Evolutionary conservation across 305 asterid genomes (phyloP).

Genomic region (Petunia hybrid): DNA sequence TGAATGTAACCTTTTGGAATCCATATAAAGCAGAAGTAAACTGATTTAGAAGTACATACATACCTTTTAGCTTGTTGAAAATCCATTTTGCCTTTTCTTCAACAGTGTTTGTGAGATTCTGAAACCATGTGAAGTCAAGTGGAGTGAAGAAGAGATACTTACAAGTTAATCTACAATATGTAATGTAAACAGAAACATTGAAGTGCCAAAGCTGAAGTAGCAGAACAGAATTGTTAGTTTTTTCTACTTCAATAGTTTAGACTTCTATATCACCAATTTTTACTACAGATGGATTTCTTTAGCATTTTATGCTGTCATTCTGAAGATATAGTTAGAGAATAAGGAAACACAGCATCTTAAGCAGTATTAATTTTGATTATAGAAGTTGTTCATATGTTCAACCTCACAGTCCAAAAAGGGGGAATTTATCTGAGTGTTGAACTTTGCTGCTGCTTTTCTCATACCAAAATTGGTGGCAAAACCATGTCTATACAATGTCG

Average conservation of each 20-base stretch:
- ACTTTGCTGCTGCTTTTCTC: neutral
- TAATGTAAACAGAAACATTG: constrained; percentile 3
- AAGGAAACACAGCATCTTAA: neutral
- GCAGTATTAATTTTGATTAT: neutral
- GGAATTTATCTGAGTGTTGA: neutral
- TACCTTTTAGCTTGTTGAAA: constrained; percentile 97
- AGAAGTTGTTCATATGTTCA: neutral
- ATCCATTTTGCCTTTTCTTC: constrained; percentile 97
- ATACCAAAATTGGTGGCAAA: neutral
- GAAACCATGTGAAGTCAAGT: constrained; percentile 37
- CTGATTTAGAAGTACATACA: neutral
- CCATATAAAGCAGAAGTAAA: neutral
- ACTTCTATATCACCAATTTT: neutral
- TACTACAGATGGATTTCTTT: neutral
- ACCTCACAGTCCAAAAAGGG: neutral
- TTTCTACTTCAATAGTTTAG: neutral
- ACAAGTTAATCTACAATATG: neutral
- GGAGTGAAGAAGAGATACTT: constrained; percentile 7
- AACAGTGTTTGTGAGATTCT: constrained; percentile 84
- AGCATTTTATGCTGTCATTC: neutral
- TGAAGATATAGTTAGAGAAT: neutral
- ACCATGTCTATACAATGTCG: neutral
- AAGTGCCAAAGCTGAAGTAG: neutral
- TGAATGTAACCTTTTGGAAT: neutral
- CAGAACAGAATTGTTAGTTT: neutral